These are phyloP conservation scores for Magnaporthales sp. DNA, from an alignment of 2,329 filamentous ascomycete genomes.

Conservation along the genomic window DNA sequence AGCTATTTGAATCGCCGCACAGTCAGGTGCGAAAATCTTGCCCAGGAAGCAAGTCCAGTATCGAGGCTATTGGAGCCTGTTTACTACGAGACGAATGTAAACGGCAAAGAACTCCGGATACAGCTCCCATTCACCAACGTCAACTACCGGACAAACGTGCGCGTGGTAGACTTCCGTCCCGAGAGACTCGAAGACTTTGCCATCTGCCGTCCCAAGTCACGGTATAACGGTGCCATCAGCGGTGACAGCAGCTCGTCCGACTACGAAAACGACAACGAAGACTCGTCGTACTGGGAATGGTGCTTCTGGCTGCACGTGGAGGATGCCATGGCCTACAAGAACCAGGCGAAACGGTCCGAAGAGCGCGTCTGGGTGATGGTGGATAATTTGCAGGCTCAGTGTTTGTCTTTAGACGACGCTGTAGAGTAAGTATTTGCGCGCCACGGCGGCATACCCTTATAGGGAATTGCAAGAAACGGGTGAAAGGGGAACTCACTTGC, in stretches of 20 bases:
- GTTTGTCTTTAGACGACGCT: conserved; percentile 38
- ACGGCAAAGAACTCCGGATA: conserved; percentile 25
- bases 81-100: conserved; percentile 32
- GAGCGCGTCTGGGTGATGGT: conserved; percentile 60
- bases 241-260: conserved; percentile 45
- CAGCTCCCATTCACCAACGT: conserved; percentile 65
- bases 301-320: conserved; percentile 72
- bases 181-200: conserved; percentile 63
- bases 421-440: conserved; percentile 21
- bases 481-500: conserved; percentile 23
- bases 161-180: conserved; percentile 79
- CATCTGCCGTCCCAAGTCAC: conserved; percentile 23
- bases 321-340: conserved; percentile 37
- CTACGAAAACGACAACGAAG: conserved; percentile 14
- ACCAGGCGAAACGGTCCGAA: conserved; percentile 20
- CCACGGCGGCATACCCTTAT: conserved; percentile 9
- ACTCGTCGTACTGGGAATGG: conserved; percentile 63
- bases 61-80: conserved; percentile 29
- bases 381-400: conserved; percentile 43
- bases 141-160: conserved; percentile 60
- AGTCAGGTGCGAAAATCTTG: conserved; percentile 38
- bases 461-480: not conserved
- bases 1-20: not conserved
- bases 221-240: conserved; percentile 14
- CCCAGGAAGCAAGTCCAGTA: conserved; percentile 25